A percentile compares a stretch with the other conserved stretches of the same genome.
These are phyloP conservation scores for Thelonectria discophora DNA, from an alignment of 2,329 filamentous ascomycete genomes.

Conservation along the genomic window DNA sequence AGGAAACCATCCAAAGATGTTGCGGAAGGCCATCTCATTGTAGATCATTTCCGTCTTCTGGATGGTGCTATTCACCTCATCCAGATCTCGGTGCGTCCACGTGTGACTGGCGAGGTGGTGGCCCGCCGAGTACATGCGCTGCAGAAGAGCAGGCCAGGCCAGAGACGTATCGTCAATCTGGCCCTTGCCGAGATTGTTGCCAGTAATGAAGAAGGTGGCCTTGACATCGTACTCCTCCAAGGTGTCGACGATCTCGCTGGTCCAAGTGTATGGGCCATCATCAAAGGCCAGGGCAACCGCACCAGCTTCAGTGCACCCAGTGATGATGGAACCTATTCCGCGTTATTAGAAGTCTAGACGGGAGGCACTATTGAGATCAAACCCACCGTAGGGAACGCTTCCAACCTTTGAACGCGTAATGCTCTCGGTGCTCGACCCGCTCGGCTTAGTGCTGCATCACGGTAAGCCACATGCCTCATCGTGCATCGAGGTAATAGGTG, in stretches of 20 bases:
- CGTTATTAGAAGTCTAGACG: neutral
- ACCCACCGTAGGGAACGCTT: slow-evolving; percentile 49
- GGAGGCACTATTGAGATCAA: neutral
- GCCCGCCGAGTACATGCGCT: slow-evolving; percentile 50
- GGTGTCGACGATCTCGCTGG: slow-evolving; percentile 49
- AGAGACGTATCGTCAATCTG: slow-evolving; percentile 49
- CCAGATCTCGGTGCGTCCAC: slow-evolving; percentile 55
- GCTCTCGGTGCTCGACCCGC: slow-evolving; percentile 44
- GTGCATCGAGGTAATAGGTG: neutral
- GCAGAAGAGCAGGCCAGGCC: slow-evolving; percentile 48
- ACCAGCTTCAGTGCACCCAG: slow-evolving; percentile 44
- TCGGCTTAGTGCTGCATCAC: slow-evolving; percentile 41
- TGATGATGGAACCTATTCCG: slow-evolving; percentile 37
- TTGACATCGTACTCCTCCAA: slow-evolving; percentile 43
- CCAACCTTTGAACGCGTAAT: slow-evolving; percentile 46
- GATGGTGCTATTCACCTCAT: slow-evolving; percentile 41
- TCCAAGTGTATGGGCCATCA: slow-evolving; percentile 56
- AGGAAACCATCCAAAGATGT: slow-evolving; percentile 51
- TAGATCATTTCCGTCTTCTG: slow-evolving; percentile 51
- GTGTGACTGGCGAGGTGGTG: slow-evolving; percentile 57
- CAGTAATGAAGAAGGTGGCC: slow-evolving; percentile 54
- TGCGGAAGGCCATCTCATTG: slow-evolving; percentile 54
- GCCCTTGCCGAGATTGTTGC: slow-evolving; percentile 50
- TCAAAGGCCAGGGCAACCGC: slow-evolving; percentile 56
- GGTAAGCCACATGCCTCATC: slow-evolving; percentile 11